phyloP scores from a whole-genome alignment of 495 filamentous ascomycete genomes.

The Pyrenula aspistea region DNA sequence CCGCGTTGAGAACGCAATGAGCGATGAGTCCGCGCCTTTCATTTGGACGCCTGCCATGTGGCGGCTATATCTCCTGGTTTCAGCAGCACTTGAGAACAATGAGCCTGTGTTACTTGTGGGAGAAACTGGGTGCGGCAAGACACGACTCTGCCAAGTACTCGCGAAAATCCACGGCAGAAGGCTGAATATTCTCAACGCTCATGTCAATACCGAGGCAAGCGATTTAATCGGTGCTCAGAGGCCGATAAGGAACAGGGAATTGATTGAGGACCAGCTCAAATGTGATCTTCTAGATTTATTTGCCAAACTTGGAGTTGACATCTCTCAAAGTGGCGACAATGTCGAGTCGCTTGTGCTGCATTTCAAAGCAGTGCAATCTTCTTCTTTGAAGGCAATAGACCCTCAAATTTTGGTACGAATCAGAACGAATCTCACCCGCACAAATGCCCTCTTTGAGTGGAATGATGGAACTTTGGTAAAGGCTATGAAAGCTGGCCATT shows the following conservation, averaged over 20 bases:
- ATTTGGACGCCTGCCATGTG: constrained; percentile 96
- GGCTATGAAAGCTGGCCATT: constrained; percentile 80
- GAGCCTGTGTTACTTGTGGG: constrained; percentile 92
- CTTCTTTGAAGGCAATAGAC: constrained; percentile 23
- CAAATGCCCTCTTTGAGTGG: constrained; percentile 91
- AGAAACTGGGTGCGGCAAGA: constrained; percentile 96
- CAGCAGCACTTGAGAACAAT: constrained; percentile 73
- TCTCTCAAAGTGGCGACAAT: constrained; percentile 8
- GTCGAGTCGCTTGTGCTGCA: constrained; percentile 26
- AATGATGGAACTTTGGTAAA: constrained; percentile 87
- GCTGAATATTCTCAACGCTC: constrained; percentile 86
- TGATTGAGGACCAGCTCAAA: constrained; percentile 51
- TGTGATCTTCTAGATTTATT: constrained; percentile 45
- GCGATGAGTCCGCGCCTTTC: constrained; percentile 41
- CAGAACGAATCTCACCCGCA: constrained; percentile 42
- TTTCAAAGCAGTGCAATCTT: constrained; percentile 18
- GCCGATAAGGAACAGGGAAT: constrained; percentile 72
- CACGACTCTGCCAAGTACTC: constrained; percentile 86
- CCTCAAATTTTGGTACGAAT: constrained; percentile 42
- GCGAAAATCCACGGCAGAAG: constrained; percentile 64
- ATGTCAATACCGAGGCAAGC: constrained; percentile 93
- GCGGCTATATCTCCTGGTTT: constrained; percentile 74
- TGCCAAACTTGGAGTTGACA: constrained; percentile 30
- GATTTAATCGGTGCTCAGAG: constrained; percentile 94
- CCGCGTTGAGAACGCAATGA: constrained; percentile 45